Evolutionary conservation across 768 basidiomycete species (phyloP).

Genomic region (Psilocybe subaeruginosa): DNA sequence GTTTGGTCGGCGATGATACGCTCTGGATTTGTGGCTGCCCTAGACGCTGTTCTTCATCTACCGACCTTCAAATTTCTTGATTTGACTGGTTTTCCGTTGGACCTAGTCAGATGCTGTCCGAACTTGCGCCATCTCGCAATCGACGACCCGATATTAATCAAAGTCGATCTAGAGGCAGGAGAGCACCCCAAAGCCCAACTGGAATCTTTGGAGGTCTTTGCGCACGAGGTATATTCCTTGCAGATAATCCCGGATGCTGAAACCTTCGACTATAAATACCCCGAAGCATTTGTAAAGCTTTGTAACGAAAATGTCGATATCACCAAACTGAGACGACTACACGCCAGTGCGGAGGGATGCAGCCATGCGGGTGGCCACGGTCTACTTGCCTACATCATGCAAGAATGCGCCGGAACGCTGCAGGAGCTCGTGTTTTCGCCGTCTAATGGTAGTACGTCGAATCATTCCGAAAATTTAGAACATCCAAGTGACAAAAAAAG

Average conservation of each 20-base stretch:
- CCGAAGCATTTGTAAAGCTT: not conserved
- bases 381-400: not conserved
- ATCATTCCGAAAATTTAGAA: not conserved
- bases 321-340: not conserved
- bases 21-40: not conserved
- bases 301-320: not conserved
- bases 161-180: not conserved
- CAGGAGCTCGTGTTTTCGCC: not conserved
- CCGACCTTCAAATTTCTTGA: not conserved
- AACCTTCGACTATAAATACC: not conserved
- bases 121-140: not conserved
- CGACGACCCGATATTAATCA: not conserved
- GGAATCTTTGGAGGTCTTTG: not conserved
- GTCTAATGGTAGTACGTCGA: not conserved
- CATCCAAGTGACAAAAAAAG: not conserved
- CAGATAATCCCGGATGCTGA: not conserved
- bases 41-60: not conserved
- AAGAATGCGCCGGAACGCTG: not conserved
- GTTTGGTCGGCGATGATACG: not conserved
- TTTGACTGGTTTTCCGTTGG: not conserved
- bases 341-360: not conserved
- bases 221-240: not conserved
- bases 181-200: not conserved
- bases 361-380: not conserved
- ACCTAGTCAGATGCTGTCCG: not conserved